Evolutionary conservation across 2,329 filamentous ascomycete genomes (phyloP).

Genomic region (Uncinocarpus reesii): DNA sequence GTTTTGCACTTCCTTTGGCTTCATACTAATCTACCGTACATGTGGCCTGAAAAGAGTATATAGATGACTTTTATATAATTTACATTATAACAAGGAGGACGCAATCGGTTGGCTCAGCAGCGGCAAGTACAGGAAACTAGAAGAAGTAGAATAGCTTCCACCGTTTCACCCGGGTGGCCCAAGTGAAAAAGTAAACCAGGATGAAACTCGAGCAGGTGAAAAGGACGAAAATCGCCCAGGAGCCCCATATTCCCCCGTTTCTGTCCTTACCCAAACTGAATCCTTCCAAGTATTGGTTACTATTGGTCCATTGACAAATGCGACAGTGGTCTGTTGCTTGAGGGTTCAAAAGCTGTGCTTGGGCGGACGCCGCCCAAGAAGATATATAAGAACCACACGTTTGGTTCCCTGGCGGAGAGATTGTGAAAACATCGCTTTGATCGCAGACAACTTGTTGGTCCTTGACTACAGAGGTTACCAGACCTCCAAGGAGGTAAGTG

Average conservation of each 20-base stretch:
- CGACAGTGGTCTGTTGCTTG: conserved; percentile 46
- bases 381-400: conserved; percentile 52
- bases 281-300: conserved; percentile 6
- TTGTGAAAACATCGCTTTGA: conserved; percentile 49
- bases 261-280: conserved; percentile 7
- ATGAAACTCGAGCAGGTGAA: conserved; percentile 12
- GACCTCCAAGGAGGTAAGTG: conserved; percentile 62
- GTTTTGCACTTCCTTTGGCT: too few species aligned
- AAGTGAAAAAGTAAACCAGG: conserved; percentile 15
- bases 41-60: too few species aligned
- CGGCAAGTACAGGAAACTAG: not conserved
- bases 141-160: conserved; percentile 8
- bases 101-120: too few species aligned
- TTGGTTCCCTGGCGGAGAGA: conserved; percentile 54
- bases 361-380: conserved; percentile 41
- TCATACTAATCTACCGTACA: too few species aligned
- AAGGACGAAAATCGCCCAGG: conserved; percentile 12
- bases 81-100: too few species aligned
- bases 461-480: conserved; percentile 54
- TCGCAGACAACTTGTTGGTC: conserved; percentile 44
- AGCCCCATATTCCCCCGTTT: conserved; percentile 12
- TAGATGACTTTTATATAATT: too few species aligned
- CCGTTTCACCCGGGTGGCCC: conserved; percentile 6
- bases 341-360: conserved; percentile 50
- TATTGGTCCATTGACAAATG: conserved; percentile 7